Base-by-base conservation (phyloP, 2,329 filamentous ascomycete species). In the Scedosporium apiospermum region DNA sequence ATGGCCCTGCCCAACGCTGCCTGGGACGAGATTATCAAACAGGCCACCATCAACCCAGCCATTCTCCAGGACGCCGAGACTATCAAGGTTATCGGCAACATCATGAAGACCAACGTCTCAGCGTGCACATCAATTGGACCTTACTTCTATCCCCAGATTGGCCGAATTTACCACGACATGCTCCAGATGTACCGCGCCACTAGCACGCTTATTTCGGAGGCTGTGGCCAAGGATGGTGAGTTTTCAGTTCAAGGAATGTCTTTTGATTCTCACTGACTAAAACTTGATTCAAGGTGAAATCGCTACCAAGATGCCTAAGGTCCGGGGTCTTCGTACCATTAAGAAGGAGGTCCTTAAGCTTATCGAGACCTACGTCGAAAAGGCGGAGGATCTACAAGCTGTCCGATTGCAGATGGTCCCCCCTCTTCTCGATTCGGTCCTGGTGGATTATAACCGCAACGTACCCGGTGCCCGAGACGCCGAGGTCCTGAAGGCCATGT, bases 21-120 rank as follows among this genome's bases (percentile, higher is more conserved):
- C 21, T 99, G 95, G 95, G 93, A 97, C 72, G 86, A 88, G 70
- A 97, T 99, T 70, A 99, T 99, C 72, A 85, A 86, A 68, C 85
- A 89, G 71, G 95, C 95, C 26, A 95, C 91, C 62, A 82, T 88
- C 65, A 88, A 97, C 72, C 91, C 95, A 0, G 83, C 87, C 23
- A 92, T 95, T 67, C 82, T 99, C 12, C 91, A 98, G 74, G 92
- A 98, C 71, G 81, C 88, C 10, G 93, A 99, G 68, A 96, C 93
- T 0, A 98, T 99, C 79, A 99, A 99, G 80, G 88, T 99, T 68
- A 93, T 99, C 66, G 95, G 95, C 67, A 99, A 99, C 77, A 97
- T 99, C 73, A 99, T 99, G 95, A 99, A 99, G 84, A 99, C 95
- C 0, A 99, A 99, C 70, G 95, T 99, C 4, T 93, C 96, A n/a